These are phyloP conservation scores for Falciphora oryzae DNA, from an alignment of 2,329 filamentous ascomycete genomes.

Conservation along the genomic window DNA sequence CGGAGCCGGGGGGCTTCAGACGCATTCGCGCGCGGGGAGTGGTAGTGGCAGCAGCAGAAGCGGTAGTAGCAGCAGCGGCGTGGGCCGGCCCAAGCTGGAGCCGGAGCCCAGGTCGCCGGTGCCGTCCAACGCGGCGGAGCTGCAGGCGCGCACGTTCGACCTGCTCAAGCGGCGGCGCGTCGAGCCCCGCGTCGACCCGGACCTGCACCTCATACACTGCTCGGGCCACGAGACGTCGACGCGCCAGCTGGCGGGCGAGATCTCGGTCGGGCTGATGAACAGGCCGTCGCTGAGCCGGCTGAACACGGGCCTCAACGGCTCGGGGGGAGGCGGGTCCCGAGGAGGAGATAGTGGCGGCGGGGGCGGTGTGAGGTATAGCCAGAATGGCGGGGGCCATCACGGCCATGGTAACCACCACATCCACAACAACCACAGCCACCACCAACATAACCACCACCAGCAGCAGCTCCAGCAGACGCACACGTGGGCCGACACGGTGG, in stretches of 20 bases:
- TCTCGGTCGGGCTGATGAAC: conserved; percentile 22
- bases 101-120: conserved; percentile 60
- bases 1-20: conserved; percentile 13
- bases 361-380: neutral
- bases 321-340: conserved; percentile 11
- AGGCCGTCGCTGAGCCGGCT: conserved; percentile 30
- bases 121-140: conserved; percentile 69
- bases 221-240: conserved; percentile 55
- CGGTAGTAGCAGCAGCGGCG: conserved; percentile 5
- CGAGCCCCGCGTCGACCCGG: conserved; percentile 61
- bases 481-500: conserved; percentile 54
- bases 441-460: conserved; percentile 14
- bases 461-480: conserved; percentile 15
- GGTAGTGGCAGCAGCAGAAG: conserved; percentile 23
- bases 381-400: neutral
- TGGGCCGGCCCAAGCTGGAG: too few relatives aligned
- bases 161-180: conserved; percentile 76
- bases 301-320: conserved; percentile 19
- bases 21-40: conserved; percentile 1
- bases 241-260: conserved; percentile 25
- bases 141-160: conserved; percentile 77
- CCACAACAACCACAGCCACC: neutral
- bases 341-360: neutral
- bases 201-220: conserved; percentile 73
- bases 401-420: too few relatives aligned